phyloP scores from a whole-genome alignment of 805 yeast species.

The Vanderwaltozyma yarrowii region DNA sequence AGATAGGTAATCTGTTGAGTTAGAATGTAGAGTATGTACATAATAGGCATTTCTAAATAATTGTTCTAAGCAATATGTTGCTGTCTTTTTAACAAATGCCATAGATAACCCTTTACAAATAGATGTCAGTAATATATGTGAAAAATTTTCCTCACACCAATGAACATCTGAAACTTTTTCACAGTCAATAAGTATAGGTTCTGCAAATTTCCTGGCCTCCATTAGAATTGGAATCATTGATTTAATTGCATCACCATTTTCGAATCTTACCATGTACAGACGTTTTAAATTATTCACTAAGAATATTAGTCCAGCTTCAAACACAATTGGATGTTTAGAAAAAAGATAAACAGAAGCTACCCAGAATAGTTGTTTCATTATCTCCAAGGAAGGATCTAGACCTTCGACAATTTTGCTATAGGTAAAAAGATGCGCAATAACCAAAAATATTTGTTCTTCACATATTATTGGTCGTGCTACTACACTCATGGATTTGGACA shows the following conservation, averaged over 20 bases:
- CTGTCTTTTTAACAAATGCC: constrained; percentile 43
- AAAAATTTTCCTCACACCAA: constrained; percentile 37
- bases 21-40: constrained; percentile 18
- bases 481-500: constrained; percentile 23
- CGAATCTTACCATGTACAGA: constrained; percentile 21
- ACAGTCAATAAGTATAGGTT: constrained; percentile 29
- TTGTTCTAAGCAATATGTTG: constrained; percentile 35
- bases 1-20: constrained; percentile 9
- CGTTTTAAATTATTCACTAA: constrained; percentile 26
- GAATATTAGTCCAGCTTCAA: constrained; percentile 31
- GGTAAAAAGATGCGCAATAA: constrained; percentile 29
- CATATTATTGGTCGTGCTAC: constrained; percentile 25
- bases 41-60: constrained; percentile 35
- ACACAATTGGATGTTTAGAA: constrained; percentile 25
- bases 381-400: constrained; percentile 19
- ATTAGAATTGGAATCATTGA: constrained; percentile 23
- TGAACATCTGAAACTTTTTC: constrained; percentile 34
- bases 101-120: constrained; percentile 47
- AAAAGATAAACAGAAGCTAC: constrained; percentile 23
- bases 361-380: constrained; percentile 29
- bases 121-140: constrained; percentile 37
- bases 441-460: constrained; percentile 20
- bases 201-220: constrained; percentile 32
- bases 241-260: constrained; percentile 17
- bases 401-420: constrained; percentile 31